Percentiles rank a stretch among this genome's conserved stretches.
Conservation (phyloP, 495 filamentous ascomycete genomes). For the Xanthoparmelia taractica region DNA sequence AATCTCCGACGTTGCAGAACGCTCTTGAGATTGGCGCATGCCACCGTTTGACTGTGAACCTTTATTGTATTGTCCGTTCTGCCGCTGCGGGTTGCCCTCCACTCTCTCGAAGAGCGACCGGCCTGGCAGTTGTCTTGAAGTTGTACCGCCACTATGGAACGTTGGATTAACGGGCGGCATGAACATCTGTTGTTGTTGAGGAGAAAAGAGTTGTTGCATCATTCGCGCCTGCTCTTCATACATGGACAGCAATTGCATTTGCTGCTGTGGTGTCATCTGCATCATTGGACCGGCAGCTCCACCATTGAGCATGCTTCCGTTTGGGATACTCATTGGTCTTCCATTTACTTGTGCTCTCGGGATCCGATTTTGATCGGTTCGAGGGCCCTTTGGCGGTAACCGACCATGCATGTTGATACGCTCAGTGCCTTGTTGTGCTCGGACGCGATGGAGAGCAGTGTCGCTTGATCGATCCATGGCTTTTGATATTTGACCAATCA, state of each 20-base stretch:
- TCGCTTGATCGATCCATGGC: conserved; percentile 74
- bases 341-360: conserved; percentile 39
- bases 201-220: conserved; percentile 55
- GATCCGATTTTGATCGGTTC: conserved; percentile 38
- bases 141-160: conserved; percentile 38
- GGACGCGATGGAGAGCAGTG: conserved; percentile 70
- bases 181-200: conserved; percentile 34
- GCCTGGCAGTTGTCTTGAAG: conserved; percentile 45
- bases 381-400: conserved; percentile 64
- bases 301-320: conserved; percentile 34
- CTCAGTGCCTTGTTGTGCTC: conserved; percentile 60
- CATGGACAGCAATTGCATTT: conserved; percentile 74
- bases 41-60: conserved; percentile 25
- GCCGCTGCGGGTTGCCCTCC: conserved; percentile 41
- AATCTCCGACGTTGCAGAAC: conserved; percentile 18
- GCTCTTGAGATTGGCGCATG: conserved; percentile 23
- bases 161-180: conserved; percentile 50
- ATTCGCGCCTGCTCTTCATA: conserved; percentile 83
- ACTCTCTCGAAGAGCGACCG: conserved; percentile 76
- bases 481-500: conserved; percentile 81
- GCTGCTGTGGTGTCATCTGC: conserved; percentile 58
- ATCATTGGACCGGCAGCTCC: conserved; percentile 30
- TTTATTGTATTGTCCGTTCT: conserved; percentile 35
- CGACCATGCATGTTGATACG: conserved; percentile 69
- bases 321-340: conserved; percentile 45